A percentile compares a stretch with the other conserved stretches of the same genome.
Conservation (phyloP, 305 asterid genomes). For the Fraxinus nigra region DNA sequence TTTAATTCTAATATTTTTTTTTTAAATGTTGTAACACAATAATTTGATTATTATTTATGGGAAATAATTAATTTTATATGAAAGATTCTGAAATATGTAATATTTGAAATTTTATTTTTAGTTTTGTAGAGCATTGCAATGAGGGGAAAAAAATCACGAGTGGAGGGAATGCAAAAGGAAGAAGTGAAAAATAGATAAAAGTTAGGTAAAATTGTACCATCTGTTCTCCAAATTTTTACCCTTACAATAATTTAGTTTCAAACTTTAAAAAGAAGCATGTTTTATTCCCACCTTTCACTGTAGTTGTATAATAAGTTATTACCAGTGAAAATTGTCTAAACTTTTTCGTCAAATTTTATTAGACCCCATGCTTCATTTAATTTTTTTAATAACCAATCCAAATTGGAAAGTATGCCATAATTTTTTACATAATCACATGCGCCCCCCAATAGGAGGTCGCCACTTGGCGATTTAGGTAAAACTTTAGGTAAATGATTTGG, state of each 20-base stretch:
- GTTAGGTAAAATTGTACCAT: background rate
- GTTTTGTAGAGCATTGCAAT: background rate
- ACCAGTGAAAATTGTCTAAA: background rate
- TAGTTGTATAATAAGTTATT: background rate
- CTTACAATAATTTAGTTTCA: background rate
- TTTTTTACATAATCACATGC: too few relatives aligned
- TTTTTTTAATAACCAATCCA: too few relatives aligned
- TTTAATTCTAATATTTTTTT: too few relatives aligned
- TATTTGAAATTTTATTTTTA: too few relatives aligned
- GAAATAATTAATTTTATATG: too few relatives aligned
- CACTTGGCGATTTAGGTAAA: too few relatives aligned
- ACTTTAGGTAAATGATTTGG: too few relatives aligned
- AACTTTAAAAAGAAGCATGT: background rate
- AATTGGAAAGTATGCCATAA: background rate
- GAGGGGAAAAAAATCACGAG: background rate
- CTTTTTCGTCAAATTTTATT: background rate
- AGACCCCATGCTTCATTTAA: background rate
- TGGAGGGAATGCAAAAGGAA: background rate
- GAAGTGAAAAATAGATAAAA: background rate
- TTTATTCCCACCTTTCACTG: background rate
- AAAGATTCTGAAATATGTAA: background rate
- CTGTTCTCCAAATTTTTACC: background rate
- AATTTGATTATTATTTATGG: background rate
- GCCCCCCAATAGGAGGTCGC: too few relatives aligned
- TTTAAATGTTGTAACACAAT: background rate